phyloP scores from a whole-genome alignment of 2,329 filamentous ascomycete genomes.

The Trichoderma atroviride region DNA sequence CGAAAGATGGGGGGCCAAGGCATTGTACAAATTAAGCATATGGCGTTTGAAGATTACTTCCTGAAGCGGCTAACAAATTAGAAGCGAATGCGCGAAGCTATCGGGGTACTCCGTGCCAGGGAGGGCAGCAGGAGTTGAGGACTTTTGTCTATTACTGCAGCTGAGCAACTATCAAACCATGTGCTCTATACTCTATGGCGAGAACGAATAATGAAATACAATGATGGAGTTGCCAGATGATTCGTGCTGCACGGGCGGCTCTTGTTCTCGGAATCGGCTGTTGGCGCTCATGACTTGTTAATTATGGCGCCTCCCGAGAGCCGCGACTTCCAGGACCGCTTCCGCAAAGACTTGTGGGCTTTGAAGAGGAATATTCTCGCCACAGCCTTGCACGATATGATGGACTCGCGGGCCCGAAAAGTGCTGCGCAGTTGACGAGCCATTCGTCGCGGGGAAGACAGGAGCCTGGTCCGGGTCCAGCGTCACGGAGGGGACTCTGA shows the following conservation, averaged over 20 bases:
- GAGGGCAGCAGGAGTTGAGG: not conserved
- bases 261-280: not conserved
- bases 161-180: not conserved
- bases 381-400: slow-evolving; percentile 23
- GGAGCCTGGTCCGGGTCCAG: slow-evolving; percentile 25
- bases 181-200: not conserved
- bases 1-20: not conserved
- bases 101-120: not conserved
- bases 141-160: not conserved
- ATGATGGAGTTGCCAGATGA: not conserved
- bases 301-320: not conserved
- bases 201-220: not conserved
- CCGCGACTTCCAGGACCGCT: slow-evolving; percentile 25
- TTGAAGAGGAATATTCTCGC: slow-evolving; percentile 28
- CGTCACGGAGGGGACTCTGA: slow-evolving; percentile 25
- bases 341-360: slow-evolving; percentile 27
- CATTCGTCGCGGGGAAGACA: slow-evolving; percentile 27
- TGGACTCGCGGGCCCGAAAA: slow-evolving; percentile 27
- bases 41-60: not conserved
- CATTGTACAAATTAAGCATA: not conserved
- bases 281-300: not conserved
- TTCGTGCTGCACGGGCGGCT: too few species aligned
- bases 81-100: not conserved
- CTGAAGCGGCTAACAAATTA: not conserved
- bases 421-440: slow-evolving; percentile 17